Evolutionary conservation across 495 filamentous ascomycete genomes (phyloP), one percentile per base, ranked within the genome.

Genomic region (Peziza echinospora): DNA sequence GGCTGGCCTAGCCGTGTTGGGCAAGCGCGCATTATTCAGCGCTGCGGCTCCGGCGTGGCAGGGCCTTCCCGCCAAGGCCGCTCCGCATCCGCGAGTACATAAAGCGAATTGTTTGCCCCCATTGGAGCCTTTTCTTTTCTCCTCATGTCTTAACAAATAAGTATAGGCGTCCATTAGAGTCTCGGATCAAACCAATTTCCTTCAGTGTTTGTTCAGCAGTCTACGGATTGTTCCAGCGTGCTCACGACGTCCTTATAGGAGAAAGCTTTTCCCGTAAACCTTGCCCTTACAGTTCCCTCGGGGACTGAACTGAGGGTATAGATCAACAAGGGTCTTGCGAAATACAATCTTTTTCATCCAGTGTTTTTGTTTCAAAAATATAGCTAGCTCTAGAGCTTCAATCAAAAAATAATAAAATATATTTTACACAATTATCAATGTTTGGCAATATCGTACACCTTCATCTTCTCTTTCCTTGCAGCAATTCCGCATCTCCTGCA

Each of bases 121-220:
- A 44, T 47, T 43, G 25, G 37, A 45, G 41, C 55, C 41, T 63
- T 64, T 64, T 64, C 61, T 62, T 65, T 70, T 67, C 71, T 73
- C 64, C 68, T 69, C 65, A 65, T 59, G 53, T 46, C 43, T 47
- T 52, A 46, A 63, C 66, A 83, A 87, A 91, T 80, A 89, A 78
- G 72, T 70, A 65, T 79, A 89, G 85, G 78, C 81, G 76, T 72
- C 83, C 83, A 84, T 87, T 97, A 97, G 89, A 97, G 89, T 97
- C 89, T 91, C 89, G 89, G 82, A 78, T 75, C 76, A 82, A 77
- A 83, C 73, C n/a, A 61, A 37, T 64, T 65, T 25, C 52, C 58
- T 63, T 89, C 84, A 80, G 70, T 94, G 73, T 84, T 86, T 85
- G 76, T 82, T 80, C 82, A 75, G 80, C 80, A 45, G 48, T 47